A percentile compares a stretch with the other conserved stretches of the same genome.
These are phyloP conservation scores for Hippophae tibetana DNA, from an alignment of 306 rosid species.

Conservation along the genomic window DNA sequence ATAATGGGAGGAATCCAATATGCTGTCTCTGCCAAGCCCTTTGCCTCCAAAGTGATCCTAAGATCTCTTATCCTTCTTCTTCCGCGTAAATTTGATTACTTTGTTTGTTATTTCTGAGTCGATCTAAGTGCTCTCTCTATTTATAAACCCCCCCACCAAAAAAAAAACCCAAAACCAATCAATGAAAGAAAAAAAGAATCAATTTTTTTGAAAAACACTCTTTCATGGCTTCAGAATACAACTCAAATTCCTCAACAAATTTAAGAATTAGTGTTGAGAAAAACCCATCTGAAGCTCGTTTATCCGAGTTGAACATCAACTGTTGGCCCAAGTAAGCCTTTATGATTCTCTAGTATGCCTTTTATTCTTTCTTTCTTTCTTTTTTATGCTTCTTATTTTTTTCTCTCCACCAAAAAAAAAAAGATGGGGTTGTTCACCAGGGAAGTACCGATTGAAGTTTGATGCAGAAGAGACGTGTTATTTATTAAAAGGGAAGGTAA, in stretches of 20 bases:
- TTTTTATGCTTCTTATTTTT: too few species aligned
- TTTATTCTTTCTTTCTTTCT: neutral
- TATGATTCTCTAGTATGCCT: neutral
- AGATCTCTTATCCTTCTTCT: conserved; percentile 9
- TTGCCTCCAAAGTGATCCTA: neutral
- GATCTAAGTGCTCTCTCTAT: too few species aligned
- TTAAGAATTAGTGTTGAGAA: conserved; percentile 65
- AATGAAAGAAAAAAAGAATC: neutral
- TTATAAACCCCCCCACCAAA: conserved; percentile 15
- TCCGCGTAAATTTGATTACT: conserved; percentile 12
- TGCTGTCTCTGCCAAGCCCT: conserved; percentile 4
- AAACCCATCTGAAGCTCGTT: conserved; percentile 70
- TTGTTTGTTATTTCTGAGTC: neutral
- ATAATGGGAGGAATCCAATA: conserved; percentile 9
- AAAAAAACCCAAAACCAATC: neutral
- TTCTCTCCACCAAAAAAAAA: neutral
- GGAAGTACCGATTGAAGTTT: conserved; percentile 79
- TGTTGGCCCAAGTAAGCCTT: conserved; percentile 83
- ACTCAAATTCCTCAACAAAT: conserved; percentile 23
- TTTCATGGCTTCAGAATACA: conserved; percentile 53
- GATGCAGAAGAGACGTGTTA: conserved; percentile 95
- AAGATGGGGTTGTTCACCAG: conserved; percentile 99
- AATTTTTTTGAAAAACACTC: neutral
- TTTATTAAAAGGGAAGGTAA: conserved; percentile 81
- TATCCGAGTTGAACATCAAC: conserved; percentile 67